A percentile compares a stretch with the other conserved stretches of the same genome.
phyloP scores from a whole-genome alignment of 352 stramenopile genomes.

The Globisporangium emineosum region DNA sequence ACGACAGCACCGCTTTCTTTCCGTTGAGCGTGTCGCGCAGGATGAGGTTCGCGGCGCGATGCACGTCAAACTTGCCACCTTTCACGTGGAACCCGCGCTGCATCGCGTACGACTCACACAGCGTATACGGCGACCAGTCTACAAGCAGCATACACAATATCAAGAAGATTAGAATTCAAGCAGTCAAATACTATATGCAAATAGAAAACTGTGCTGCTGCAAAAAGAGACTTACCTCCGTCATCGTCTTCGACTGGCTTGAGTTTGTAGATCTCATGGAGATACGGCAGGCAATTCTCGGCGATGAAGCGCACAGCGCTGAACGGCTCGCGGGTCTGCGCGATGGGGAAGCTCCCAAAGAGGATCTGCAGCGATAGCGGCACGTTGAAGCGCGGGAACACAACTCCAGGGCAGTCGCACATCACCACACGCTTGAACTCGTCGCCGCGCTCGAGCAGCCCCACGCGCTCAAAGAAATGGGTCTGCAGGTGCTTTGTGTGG shows the following conservation, averaged over 20 bases:
- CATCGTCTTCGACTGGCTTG: slow-evolving; percentile 63
- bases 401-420: slow-evolving; percentile 80
- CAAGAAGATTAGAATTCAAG: neutral
- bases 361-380: slow-evolving; percentile 64
- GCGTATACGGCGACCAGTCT: slow-evolving; percentile 74
- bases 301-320: slow-evolving; percentile 81
- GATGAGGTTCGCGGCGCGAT: slow-evolving; percentile 67
- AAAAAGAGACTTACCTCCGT: slow-evolving; percentile 31
- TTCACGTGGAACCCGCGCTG: slow-evolving; percentile 74
- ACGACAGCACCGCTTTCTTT: slow-evolving; percentile 81
- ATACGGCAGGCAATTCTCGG: slow-evolving; percentile 71
- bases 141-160: neutral
- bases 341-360: slow-evolving; percentile 84
- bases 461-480: slow-evolving; percentile 63
- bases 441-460: slow-evolving; percentile 44
- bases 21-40: slow-evolving; percentile 76
- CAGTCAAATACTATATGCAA: neutral
- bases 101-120: slow-evolving; percentile 74
- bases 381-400: slow-evolving; percentile 78
- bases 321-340: slow-evolving; percentile 85
- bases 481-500: slow-evolving; percentile 83
- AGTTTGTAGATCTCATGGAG: slow-evolving; percentile 84
- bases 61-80: slow-evolving; percentile 71
- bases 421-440: slow-evolving; percentile 40
- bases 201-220: too few relatives aligned